phyloP scores from a whole-genome alignment of 202 grass and related monocot species.

The Schoenoplectus triqueter region DNA sequence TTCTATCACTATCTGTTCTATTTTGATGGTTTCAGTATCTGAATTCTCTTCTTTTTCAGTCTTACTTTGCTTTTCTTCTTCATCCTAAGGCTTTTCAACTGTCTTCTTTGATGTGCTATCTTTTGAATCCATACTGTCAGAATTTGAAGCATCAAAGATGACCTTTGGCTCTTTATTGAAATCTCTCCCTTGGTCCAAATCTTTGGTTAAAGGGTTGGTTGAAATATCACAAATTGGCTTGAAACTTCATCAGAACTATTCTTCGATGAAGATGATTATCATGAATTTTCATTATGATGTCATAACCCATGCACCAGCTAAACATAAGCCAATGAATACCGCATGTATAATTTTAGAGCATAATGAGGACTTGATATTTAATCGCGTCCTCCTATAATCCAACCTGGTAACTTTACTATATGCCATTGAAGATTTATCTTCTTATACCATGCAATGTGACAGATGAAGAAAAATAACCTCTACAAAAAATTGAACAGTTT shows the following conservation, averaged over 20 bases:
- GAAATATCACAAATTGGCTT: slow-evolving; percentile 44
- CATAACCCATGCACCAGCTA: slow-evolving; percentile 91
- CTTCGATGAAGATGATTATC: slow-evolving; percentile 52
- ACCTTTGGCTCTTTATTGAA: slow-evolving; percentile 47
- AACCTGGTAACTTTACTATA: slow-evolving; percentile 68
- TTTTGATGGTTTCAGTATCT: slow-evolving; percentile 46
- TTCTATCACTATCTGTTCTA: slow-evolving; percentile 54
- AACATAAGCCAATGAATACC: slow-evolving; percentile 72
- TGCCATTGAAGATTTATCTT: slow-evolving; percentile 51
- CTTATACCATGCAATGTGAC: slow-evolving; percentile 30
- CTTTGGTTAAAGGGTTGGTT: slow-evolving; percentile 45
- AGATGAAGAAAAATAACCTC: slow-evolving; percentile 22
- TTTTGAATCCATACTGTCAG: slow-evolving; percentile 43
- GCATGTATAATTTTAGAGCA: slow-evolving; percentile 75
- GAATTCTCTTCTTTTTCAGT: slow-evolving; percentile 43
- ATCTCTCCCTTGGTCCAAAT: slow-evolving; percentile 47
- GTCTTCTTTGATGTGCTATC: slow-evolving; percentile 47
- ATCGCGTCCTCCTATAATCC: slow-evolving; percentile 65
- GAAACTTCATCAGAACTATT: slow-evolving; percentile 52
- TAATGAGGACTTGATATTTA: slow-evolving; percentile 58
- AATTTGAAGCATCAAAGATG: slow-evolving; percentile 47
- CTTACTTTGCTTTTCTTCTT: slow-evolving; percentile 45
- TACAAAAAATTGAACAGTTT: slow-evolving; percentile 10
- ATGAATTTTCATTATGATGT: slow-evolving; percentile 78
- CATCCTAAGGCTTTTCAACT: slow-evolving; percentile 42